Evolutionary conservation across 495 filamentous ascomycete genomes (phyloP), one percentile per base, ranked within the genome.

Genomic region (Aspergillus kassunensis): DNA sequence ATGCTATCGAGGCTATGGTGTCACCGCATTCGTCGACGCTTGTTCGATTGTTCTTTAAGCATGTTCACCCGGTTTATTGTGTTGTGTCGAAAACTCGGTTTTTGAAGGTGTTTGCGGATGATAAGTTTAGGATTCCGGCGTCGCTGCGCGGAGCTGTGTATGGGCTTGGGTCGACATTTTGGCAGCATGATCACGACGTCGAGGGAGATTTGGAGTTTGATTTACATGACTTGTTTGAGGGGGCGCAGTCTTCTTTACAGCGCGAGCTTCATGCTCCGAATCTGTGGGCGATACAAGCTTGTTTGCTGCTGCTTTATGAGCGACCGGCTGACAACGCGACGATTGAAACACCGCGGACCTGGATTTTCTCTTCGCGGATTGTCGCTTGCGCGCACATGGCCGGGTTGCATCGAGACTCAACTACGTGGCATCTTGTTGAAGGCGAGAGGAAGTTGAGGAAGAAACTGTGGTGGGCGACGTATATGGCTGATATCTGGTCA

Each of bases 381-480:
- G 46, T 49, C 20, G 31, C 46, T n/a, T 37, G 33, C 23, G 33
- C 46, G 19, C 46, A 49, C 2, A 49, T 49, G 33, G 18, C 40
- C 23, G 46, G 46, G 2, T 23, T 49, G 6, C 46, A 49, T 11
- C 46, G 46, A 12, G 46, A 49, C 8, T 37, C 20, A 1, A 18
- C 34, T 10, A 27, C 46, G 19, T 49, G 46, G 46, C 46, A 49
- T 6, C 31, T 49, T 40, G 33, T 37, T 4, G 11, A 3, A 3
- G 46, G 34, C 1, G 46, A 49, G 34, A 39, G 40, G 46, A 37
- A 49, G 8, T 34, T 49, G 9, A 19, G 46, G 34, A 35, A 12
- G 23, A 49, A 49, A 12, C 11, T 49, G 23, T 49, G 46, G 46
- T 49, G 46, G 46, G 46, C 46, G 1, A 39, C 46, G 0, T 49